Evolutionary conservation across 768 basidiomycete species (phyloP), one percentile per base, ranked within the genome.

Genomic region (Clitopilus passeckerianus): DNA sequence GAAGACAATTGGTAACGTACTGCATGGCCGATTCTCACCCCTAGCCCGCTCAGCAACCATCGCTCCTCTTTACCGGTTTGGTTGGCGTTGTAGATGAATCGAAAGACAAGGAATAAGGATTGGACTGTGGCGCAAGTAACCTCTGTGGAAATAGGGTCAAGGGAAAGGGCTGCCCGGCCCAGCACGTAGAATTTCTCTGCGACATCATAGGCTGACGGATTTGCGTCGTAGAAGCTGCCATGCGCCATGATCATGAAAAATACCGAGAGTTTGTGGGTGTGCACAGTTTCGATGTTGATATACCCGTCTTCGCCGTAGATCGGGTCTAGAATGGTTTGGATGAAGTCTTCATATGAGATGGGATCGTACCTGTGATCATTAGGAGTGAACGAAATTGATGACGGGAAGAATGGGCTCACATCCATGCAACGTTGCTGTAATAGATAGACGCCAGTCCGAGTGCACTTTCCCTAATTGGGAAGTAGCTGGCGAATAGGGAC

Each of bases 161-260:
- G 63, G 3, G 78, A 77, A 7, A 84, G 64, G 6, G 78, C 74
- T 3, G 82, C 84, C 7, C 78, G 73, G 1, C 81, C 74, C 8
- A 85, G 70, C 0, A 77, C 75, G 57, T 82, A 73, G 60, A 78
- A 86, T 33, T 74, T 71, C 53, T 79, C 75, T 27, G 77, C 74
- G 1, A 70, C 52, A 5, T 62, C 52, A 16, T 63, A 60, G 24
- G 75, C 66, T 23, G 72, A 69, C 0, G 77, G 69, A 8, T 72
- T 63, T 20, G 71, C 56, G 50, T 84, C 80, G 61, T 78, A 80
- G 5, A 81, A 65, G 16, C 72, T 65, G 6, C 83, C 85, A 34
- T 76, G 74, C 5, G 80, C 77, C 5, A 86, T 65, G 34, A 83
- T 58, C 58, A 79, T 75, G 66, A 84, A 85, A 67, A 86, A 79